These are phyloP conservation scores for Colletotrichum spinosum DNA, from an alignment of 2,329 filamentous ascomycete species.

Conservation along the genomic window DNA sequence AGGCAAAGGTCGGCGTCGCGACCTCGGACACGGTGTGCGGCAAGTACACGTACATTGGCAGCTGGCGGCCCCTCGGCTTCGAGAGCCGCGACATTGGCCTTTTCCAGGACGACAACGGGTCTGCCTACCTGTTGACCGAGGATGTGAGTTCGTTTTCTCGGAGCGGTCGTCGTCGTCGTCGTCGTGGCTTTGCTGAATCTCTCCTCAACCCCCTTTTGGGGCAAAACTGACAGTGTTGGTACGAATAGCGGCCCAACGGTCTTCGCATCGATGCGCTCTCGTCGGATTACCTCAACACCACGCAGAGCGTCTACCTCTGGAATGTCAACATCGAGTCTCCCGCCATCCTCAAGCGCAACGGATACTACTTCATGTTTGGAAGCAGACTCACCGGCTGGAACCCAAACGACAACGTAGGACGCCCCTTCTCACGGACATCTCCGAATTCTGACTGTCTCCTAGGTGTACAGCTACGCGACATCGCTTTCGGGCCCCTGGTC, in stretches of 20 bases:
- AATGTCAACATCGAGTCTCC: slow-evolving; percentile 69
- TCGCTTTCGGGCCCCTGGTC: slow-evolving; percentile 71
- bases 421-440: neutral
- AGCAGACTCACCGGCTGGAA: slow-evolving; percentile 68
- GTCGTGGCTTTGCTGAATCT: neutral
- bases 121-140: slow-evolving; percentile 70
- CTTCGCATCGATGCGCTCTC: slow-evolving; percentile 66
- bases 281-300: slow-evolving; percentile 66
- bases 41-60: slow-evolving; percentile 56
- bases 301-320: slow-evolving; percentile 63
- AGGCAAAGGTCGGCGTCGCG: slow-evolving; percentile 74
- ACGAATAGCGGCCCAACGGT: slow-evolving; percentile 28
- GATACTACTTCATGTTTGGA: slow-evolving; percentile 74
- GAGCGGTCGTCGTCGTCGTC: neutral
- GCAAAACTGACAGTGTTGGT: neutral
- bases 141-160: slow-evolving; percentile 48
- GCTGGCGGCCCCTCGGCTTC: slow-evolving; percentile 49
- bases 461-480: slow-evolving; percentile 67
- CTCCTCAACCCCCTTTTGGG: too few species aligned
- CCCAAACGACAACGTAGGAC: slow-evolving; percentile 70
- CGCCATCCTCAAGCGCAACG: slow-evolving; percentile 70
- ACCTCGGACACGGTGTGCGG: slow-evolving; percentile 70
- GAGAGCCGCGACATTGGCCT: slow-evolving; percentile 65
- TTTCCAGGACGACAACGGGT: slow-evolving; percentile 71
- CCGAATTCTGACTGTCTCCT: neutral